A percentile compares a stretch with the other conserved stretches of the same genome.
These are phyloP conservation scores for Vaccinium myrtillus DNA, from an alignment of 148 eudicot genomes.

Conservation along the genomic window DNA sequence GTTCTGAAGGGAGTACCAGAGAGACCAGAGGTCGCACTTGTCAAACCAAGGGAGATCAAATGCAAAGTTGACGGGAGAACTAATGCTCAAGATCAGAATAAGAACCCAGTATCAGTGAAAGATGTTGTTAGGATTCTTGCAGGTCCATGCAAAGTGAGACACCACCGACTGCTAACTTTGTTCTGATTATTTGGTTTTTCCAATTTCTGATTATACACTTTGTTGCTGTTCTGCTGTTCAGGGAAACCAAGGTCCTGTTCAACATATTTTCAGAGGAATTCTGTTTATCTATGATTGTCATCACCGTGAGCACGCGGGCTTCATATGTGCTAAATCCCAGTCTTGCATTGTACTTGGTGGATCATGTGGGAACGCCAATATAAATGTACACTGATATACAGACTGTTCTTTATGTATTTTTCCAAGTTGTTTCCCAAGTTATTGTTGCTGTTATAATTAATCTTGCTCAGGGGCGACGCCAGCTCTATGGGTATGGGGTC, in stretches of 20 bases:
- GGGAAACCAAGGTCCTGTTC: slow-evolving; percentile 99
- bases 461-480: too few relatives aligned
- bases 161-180: neutral
- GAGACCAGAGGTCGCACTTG: slow-evolving; percentile 84
- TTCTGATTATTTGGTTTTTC: neutral
- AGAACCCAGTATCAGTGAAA: slow-evolving; percentile 72
- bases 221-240: slow-evolving; percentile 28
- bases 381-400: slow-evolving; percentile 32
- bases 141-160: slow-evolving; percentile 77
- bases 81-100: slow-evolving; percentile 70
- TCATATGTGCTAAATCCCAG: slow-evolving; percentile 83
- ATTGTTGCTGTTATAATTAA: slow-evolving; percentile 6
- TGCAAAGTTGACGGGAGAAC: slow-evolving; percentile 66
- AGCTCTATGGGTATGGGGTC: too few relatives aligned
- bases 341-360: slow-evolving; percentile 85
- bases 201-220: neutral
- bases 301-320: slow-evolving; percentile 99
- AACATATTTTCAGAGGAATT: slow-evolving; percentile 78
- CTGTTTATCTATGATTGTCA: slow-evolving; percentile 85
- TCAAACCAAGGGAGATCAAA: slow-evolving; percentile 86
- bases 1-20: slow-evolving; percentile 93
- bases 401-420: neutral
- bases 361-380: slow-evolving; percentile 67
- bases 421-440: neutral
- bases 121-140: slow-evolving; percentile 78